Conservation (phyloP, 1,139 yeast species). For the Scheffersomyces quercinus region DNA sequence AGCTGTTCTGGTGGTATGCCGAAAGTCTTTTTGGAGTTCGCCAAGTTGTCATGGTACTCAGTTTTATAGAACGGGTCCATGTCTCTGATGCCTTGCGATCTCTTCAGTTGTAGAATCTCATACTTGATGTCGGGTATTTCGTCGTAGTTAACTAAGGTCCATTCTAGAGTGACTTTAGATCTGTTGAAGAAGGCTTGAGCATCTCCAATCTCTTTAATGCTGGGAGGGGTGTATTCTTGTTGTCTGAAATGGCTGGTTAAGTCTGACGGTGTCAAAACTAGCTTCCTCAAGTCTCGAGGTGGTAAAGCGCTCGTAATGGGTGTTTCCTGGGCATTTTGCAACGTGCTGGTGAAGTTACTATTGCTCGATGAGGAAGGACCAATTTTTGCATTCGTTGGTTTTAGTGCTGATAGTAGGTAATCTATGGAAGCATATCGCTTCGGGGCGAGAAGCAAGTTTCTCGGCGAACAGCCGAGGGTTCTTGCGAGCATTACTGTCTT, state of each 20-base stretch:
- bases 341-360: too few relatives aligned
- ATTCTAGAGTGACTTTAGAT: slow-evolving; percentile 50
- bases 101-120: slow-evolving; percentile 25
- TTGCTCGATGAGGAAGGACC: too few relatives aligned
- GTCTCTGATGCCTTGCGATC: slow-evolving; percentile 10
- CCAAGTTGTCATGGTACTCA: slow-evolving; percentile 18
- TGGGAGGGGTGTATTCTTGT: slow-evolving; percentile 14
- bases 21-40: slow-evolving; percentile 23
- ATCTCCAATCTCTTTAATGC: slow-evolving; percentile 10
- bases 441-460: slow-evolving; percentile 8
- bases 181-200: slow-evolving; percentile 42
- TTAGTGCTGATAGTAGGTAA: slow-evolving; percentile 13
- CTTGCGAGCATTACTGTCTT: not conserved
- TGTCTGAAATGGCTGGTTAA: slow-evolving; percentile 25
- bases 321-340: too few relatives aligned
- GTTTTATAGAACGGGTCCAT: slow-evolving; percentile 22
- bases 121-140: slow-evolving; percentile 62
- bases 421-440: slow-evolving; percentile 10
- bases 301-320: not conserved
- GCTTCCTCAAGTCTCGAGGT: slow-evolving; percentile 8
- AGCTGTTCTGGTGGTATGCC: slow-evolving; percentile 32
- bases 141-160: slow-evolving; percentile 55
- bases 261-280: slow-evolving; percentile 25
- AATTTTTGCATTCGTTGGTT: not conserved
- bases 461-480: not conserved